Base-by-base conservation (phyloP, 2,329 filamentous ascomycete genomes). In the Ophiocordyceps australis region DNA sequence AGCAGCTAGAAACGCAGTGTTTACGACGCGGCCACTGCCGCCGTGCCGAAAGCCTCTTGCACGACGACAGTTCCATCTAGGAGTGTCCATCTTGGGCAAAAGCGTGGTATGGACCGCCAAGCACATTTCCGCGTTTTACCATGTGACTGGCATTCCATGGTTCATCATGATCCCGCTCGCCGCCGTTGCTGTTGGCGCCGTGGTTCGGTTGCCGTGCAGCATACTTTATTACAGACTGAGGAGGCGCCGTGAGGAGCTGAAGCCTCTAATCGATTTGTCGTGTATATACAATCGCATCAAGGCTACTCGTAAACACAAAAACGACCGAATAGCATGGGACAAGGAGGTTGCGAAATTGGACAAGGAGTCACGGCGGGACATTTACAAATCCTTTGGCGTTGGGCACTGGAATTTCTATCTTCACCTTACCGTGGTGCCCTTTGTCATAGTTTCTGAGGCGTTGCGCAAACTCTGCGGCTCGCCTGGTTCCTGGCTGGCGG, bases 111-210 rank as follows among this genome's bases (percentile, higher is more conserved):
- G 42, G 25, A 48, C 59, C 4, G 54, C 61, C 17, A 42, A 55
- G 26, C 37, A 51, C 31, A 50, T 70, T 25, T 39, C 52, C 19
- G n/a, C n/a, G n/a, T 45, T 44, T 23, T 27, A 60, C 8, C 64
- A 71, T 37, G 29, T 38, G 24, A 48, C 50, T 14, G 52, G 55
- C 20, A 39, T 59, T 2, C 62, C 64, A 2, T 71, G 65, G 65
- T 66, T 51, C 35, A 34, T 66, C 17, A 51, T 55, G 16, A 62
- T 71, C 24, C 63, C 65, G 5, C 46, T 62, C n/a, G 45, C 62
- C 10, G 60, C 62, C 6, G 32, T 66, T 3, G 40, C 46, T 23
- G 43, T 66, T 37, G 59, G 52, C 40, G 36, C 55, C 20, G 29
- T 52, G 24, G 37, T 59, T 30, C 52, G 64, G 10, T 40, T 65